These are phyloP conservation scores for Auriscalpium microsporum DNA, from an alignment of 768 basidiomycete species.

Conservation along the genomic window DNA sequence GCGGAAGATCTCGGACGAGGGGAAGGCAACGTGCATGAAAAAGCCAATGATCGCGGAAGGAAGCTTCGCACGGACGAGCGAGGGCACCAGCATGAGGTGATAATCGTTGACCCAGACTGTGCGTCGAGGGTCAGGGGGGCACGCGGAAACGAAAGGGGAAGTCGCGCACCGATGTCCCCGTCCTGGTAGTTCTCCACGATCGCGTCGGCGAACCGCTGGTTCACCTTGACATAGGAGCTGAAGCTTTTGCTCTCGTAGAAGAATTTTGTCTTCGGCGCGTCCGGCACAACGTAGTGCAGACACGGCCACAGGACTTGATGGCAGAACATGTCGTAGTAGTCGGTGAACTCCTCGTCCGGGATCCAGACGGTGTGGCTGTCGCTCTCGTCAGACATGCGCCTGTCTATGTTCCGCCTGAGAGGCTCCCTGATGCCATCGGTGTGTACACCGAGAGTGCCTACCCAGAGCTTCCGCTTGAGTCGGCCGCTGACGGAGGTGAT, in stretches of 20 bases:
- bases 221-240: constrained; percentile 83
- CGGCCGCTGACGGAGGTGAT: constrained; percentile 50
- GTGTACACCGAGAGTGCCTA: constrained; percentile 67
- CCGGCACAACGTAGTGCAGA: constrained; percentile 79
- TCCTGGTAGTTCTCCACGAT: constrained; percentile 76
- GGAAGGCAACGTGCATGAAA: constrained; percentile 97
- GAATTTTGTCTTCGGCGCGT: constrained; percentile 74
- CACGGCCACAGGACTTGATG: constrained; percentile 88
- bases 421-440: constrained; percentile 58
- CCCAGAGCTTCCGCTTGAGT: constrained; percentile 46
- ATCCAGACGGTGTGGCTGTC: constrained; percentile 66
- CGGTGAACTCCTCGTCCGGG: constrained; percentile 68
- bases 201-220: constrained; percentile 80
- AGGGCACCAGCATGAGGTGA: constrained; percentile 89
- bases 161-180: constrained; percentile 65
- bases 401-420: constrained; percentile 48
- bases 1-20: constrained; percentile 90
- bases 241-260: constrained; percentile 77
- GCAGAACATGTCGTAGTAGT: constrained; percentile 81
- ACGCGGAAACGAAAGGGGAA: background rate
- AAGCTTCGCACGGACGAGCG: constrained; percentile 66
- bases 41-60: constrained; percentile 71
- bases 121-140: constrained; percentile 1
- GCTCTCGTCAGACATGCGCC: constrained; percentile 32
- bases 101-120: constrained; percentile 88